These are phyloP conservation scores for Nasturtium officinale DNA, from an alignment of 345 rosid species.

Conservation along the genomic window DNA sequence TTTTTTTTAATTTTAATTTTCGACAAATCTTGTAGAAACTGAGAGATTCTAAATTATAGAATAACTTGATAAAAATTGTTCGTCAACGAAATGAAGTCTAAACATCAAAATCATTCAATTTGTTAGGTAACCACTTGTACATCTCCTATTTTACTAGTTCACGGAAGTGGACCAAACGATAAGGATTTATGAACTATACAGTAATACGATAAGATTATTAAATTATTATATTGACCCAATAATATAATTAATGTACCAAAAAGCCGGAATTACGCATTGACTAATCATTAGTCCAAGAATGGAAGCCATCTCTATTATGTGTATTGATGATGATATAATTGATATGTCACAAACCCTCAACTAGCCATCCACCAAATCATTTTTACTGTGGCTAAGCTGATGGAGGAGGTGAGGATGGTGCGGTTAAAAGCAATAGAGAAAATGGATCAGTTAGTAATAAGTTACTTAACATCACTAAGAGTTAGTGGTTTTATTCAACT, in stretches of 20 bases:
- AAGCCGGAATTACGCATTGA: conserved; percentile 6
- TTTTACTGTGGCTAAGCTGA: neutral
- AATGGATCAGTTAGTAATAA: neutral
- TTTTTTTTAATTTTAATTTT: neutral
- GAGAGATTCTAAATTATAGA: neutral
- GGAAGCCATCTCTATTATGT: conserved; percentile 3
- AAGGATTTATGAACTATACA: conserved; percentile 30
- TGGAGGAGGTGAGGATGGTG: neutral
- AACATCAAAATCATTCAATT: conserved; percentile 39
- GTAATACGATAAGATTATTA: neutral
- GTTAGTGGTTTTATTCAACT: conserved; percentile 32
- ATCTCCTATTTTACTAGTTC: conserved; percentile 18
- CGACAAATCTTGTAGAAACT: neutral
- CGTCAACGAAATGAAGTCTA: conserved; percentile 30
- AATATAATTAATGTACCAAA: neutral
- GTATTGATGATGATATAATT: neutral
- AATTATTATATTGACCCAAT: neutral
- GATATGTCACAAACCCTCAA: neutral
- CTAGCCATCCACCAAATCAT: neutral
- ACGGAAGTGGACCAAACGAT: conserved; percentile 28
- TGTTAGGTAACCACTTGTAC: conserved; percentile 39
- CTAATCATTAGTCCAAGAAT: conserved; percentile 4
- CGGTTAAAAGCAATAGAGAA: neutral
- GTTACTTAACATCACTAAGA: conserved; percentile 18
- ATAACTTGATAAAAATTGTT: neutral